Evolutionary conservation across 169 alveolate genomes (phyloP).

Genomic region (Plasmodium gallinaceum): DNA sequence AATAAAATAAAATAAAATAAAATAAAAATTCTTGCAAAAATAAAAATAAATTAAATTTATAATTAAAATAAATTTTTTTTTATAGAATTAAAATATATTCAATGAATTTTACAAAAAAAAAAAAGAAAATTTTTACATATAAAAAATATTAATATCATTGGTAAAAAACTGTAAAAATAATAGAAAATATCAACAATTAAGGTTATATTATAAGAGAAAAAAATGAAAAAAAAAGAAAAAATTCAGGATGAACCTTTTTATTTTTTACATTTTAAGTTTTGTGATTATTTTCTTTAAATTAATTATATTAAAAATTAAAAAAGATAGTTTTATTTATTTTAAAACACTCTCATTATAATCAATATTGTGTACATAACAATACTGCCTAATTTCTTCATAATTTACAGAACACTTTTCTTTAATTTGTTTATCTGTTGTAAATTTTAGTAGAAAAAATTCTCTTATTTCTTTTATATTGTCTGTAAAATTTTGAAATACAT

Average conservation of each 20-base stretch:
- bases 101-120: background rate
- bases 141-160: background rate
- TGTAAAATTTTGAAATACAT: slow-evolving; percentile 40
- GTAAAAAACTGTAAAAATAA: background rate
- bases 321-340: background rate
- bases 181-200: background rate
- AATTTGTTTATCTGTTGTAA: slow-evolving; percentile 28
- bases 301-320: background rate
- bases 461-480: slow-evolving; percentile 52
- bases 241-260: background rate
- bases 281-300: background rate
- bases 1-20: too few species aligned
- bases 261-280: background rate
- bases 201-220: background rate
- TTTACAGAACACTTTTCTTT: slow-evolving; percentile 59
- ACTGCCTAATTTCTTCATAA: slow-evolving; percentile 66
- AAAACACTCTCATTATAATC: background rate
- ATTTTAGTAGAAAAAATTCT: slow-evolving; percentile 37
- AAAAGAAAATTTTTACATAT: too few species aligned
- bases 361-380: slow-evolving; percentile 22
- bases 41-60: too few species aligned
- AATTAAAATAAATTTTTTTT: too few species aligned
- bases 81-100: too few species aligned
- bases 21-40: too few species aligned
- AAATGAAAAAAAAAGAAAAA: background rate